phyloP scores from a whole-genome alignment of 371 early-diverging fungal species.

The Parasitella parasitica region DNA sequence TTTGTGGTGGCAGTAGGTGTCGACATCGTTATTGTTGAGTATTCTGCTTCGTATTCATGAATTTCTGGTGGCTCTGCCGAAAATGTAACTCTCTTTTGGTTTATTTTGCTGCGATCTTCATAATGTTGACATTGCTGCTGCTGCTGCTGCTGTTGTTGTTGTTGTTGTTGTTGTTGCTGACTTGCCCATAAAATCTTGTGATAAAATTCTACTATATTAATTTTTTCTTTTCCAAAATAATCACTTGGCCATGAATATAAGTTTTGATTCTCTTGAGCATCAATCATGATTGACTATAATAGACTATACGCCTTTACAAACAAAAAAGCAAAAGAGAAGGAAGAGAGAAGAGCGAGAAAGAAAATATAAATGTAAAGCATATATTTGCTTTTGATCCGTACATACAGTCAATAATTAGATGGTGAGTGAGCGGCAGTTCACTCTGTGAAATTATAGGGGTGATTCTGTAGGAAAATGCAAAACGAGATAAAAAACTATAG shows the following conservation, averaged over 20 bases:
- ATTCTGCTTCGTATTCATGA: slow-evolving; percentile 20
- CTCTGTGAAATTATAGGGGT: background rate
- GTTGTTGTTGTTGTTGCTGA: background rate
- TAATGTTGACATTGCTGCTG: background rate
- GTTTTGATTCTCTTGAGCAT: background rate
- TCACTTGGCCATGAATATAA: background rate
- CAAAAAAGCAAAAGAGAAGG: background rate
- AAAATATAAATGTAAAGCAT: background rate
- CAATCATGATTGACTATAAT: background rate
- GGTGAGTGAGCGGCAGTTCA: no score
- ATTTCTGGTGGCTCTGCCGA: slow-evolving; percentile 12
- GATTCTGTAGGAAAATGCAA: no score
- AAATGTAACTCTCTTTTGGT: slow-evolving; percentile 7
- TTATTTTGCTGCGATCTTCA: background rate
- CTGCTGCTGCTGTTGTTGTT: background rate
- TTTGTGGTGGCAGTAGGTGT: no score
- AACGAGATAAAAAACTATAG: no score
- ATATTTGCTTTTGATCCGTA: background rate
- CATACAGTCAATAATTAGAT: background rate
- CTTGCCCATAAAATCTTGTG: slow-evolving; percentile 16
- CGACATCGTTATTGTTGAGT: background rate
- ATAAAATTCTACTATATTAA: slow-evolving; percentile 17
- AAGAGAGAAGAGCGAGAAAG: background rate
- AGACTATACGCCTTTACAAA: background rate
- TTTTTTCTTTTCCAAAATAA: background rate